phyloP scores from a whole-genome alignment of 345 rosid genomes.

The Aethionema arabicum region DNA sequence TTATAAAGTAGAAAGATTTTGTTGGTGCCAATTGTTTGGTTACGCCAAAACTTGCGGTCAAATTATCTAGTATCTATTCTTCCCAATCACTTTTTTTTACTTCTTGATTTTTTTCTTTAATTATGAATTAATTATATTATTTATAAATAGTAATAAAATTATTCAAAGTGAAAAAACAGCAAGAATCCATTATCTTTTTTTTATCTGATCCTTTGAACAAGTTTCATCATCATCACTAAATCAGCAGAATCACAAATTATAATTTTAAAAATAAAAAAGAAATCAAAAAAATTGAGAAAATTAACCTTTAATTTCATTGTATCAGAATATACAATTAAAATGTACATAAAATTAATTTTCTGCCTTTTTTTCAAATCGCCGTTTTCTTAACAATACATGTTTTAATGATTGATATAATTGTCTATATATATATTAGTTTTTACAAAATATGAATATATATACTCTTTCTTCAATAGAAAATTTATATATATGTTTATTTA shows the following conservation, averaged over 20 bases:
- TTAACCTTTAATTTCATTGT: too few relatives aligned
- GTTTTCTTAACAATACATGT: too few relatives aligned
- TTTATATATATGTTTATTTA: too few relatives aligned
- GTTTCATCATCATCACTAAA: background rate
- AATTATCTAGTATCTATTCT: conserved; percentile 22
- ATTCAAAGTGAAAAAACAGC: conserved; percentile 27
- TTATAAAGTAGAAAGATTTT: conserved; percentile 34
- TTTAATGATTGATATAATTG: too few relatives aligned
- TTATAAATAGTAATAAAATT: background rate
- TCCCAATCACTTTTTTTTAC: conserved; percentile 27
- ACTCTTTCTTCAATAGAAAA: too few relatives aligned
- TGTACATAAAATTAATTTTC: too few relatives aligned
- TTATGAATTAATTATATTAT: background rate
- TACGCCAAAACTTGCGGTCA: conserved; percentile 40
- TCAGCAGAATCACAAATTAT: background rate
- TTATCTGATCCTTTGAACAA: background rate
- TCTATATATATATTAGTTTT: too few relatives aligned
- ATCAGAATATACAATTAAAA: too few relatives aligned
- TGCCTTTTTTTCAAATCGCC: too few relatives aligned
- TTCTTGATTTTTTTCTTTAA: conserved; percentile 5
- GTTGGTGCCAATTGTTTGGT: conserved; percentile 36
- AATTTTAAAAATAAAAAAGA: too few relatives aligned
- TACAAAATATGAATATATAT: too few relatives aligned
- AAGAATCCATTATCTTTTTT: conserved; percentile 15
- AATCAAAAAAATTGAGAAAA: too few relatives aligned